Evolutionary conservation across 805 yeast genomes (phyloP).

Genomic region (Pichia sporocuriosa): DNA sequence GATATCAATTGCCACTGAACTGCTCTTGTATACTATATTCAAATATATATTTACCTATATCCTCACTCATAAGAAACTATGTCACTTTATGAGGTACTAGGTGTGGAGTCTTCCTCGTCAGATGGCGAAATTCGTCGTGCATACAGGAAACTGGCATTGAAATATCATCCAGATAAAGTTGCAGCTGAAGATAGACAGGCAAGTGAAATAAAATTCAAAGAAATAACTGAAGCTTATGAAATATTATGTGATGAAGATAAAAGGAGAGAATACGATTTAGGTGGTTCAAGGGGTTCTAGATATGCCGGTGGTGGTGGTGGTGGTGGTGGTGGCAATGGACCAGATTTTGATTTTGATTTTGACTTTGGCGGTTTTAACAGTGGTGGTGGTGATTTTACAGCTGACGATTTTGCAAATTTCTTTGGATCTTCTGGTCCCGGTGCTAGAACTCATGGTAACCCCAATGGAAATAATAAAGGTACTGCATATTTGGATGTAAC

Average conservation of each 20-base stretch:
- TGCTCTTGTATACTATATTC: no score
- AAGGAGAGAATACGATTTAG: constrained; percentile 50
- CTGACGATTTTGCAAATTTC: constrained; percentile 75
- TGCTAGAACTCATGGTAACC: constrained; percentile 17
- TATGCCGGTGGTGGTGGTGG: no score
- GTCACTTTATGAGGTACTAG: constrained; percentile 16
- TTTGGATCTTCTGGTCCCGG: constrained; percentile 41
- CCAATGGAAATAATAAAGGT: constrained; percentile 14
- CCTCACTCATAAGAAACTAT: no score
- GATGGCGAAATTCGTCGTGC: constrained; percentile 73
- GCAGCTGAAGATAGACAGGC: constrained; percentile 46
- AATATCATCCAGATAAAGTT: constrained; percentile 80
- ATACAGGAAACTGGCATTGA: constrained; percentile 74
- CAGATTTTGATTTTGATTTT: constrained; percentile 24
- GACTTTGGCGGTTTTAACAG: constrained; percentile 14
- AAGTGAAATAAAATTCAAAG: constrained; percentile 78
- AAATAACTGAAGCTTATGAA: constrained; percentile 81
- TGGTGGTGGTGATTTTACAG: constrained; percentile 35
- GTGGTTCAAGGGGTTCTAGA: constrained; percentile 9
- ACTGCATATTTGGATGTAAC: constrained; percentile 45
- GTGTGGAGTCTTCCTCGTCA: constrained; percentile 33
- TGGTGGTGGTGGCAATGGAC: constrained; percentile 11
- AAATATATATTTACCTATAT: no score
- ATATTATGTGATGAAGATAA: constrained; percentile 62
- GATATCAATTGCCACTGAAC: no score